Evolutionary conservation across 2,329 filamentous ascomycete genomes (phyloP), one percentile per base, ranked within the genome.

Genomic region (Stagonosporopsis rhizophila): DNA sequence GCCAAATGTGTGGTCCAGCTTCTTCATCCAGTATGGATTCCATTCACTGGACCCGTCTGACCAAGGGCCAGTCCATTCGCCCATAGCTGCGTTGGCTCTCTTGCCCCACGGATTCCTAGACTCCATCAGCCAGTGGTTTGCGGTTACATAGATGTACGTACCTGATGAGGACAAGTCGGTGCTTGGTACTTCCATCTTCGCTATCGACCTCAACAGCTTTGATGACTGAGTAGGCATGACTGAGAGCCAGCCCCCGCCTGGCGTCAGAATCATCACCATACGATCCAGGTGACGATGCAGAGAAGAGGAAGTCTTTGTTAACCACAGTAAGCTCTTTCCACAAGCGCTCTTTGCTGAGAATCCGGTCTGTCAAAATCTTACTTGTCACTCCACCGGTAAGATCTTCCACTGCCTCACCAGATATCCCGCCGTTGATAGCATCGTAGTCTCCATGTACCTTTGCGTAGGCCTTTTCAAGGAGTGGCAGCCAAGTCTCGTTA

Each of bases 391-490:
- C 89, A 3, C 88, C 89, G 0, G 84, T 86, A 44, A 86, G 67
- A 62, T 86, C 84, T 64, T 86, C 84, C 17, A 86, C 79, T 5
- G 66, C 76, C 58, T 75, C 82, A 70, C 82, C 88, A 25, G 67
- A 67, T 85, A 85, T 71, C 0, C 90, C 90, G 4, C 90, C 89
- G 34, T 88, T 82, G 39, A 96, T 90, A 1, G 88, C 83, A 23
- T 83, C 83, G 62, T 89, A 96, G 67, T 95, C 90, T 3, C 90
- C 90, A 65, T 95, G 90, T 0, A 89, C 89, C 74, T 95, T 95
- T 15, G 91, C 91, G 69, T 90, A 94, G 0, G 91, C 90, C 73
- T 94, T 94, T 70, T 94, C 90, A 2, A 93, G 78, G 17, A 94
- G 77, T 0, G 91, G 89, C 2, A 94, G 80, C 91, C 91, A 94